A percentile compares a stretch with the other conserved stretches of the same genome.
Conservation (phyloP, 306 rosid species). For the Cucurbita moschata region DNA sequence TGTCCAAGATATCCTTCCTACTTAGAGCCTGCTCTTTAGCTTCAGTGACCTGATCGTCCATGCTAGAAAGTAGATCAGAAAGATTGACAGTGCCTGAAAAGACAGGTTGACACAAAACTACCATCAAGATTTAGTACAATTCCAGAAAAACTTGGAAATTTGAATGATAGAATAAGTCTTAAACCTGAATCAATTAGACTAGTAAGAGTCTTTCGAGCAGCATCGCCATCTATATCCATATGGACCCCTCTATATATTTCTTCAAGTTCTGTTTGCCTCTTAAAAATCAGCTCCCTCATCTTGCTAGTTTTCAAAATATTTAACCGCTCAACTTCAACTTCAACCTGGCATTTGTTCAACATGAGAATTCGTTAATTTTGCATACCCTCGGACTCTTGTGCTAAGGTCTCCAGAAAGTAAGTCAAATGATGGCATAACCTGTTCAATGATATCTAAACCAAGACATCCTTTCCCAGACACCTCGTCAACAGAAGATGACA, state of each 20-base stretch:
- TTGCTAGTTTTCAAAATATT: constrained; percentile 66
- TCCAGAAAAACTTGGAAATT: background rate
- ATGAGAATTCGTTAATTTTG: constrained; percentile 5
- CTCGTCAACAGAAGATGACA: constrained; percentile 48
- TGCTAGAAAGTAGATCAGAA: constrained; percentile 60
- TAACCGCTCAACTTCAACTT: constrained; percentile 56
- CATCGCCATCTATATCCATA: constrained; percentile 63
- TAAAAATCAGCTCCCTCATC: constrained; percentile 67
- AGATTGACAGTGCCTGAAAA: constrained; percentile 41
- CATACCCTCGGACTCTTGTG: background rate
- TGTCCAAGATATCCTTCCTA: constrained; percentile 83
- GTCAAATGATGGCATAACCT: constrained; percentile 29
- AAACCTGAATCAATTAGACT: constrained; percentile 69
- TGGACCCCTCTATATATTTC: constrained; percentile 70
- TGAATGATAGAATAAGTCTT: background rate
- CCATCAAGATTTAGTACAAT: background rate
- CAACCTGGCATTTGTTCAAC: constrained; percentile 23
- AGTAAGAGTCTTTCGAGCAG: constrained; percentile 46
- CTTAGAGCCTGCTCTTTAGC: constrained; percentile 84
- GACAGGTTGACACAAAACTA: constrained; percentile 8
- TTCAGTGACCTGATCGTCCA: constrained; percentile 67
- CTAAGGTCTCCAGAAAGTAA: background rate
- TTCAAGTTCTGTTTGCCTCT: constrained; percentile 77
- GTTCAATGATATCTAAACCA: constrained; percentile 49
- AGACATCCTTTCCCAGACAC: constrained; percentile 62